Base-by-base conservation (phyloP, 2,329 filamentous ascomycete genomes). In the Trichoderma citrinoviride region DNA sequence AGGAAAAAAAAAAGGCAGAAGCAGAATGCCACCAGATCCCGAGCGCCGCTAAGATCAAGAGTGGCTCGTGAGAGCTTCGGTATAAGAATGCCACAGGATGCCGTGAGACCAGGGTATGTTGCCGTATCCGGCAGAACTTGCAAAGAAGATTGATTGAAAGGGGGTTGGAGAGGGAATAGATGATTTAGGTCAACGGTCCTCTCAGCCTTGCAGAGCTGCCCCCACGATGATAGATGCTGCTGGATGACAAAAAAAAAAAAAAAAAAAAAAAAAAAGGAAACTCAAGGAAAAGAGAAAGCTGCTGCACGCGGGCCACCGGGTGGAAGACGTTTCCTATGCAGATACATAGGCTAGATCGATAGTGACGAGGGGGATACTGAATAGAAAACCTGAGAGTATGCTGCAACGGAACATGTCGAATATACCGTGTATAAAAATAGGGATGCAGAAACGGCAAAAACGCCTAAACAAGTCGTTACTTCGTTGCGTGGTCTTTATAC, bases 21-120 rank as follows among this genome's bases (percentile, higher is more conserved):
- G n/a, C 8, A 43, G 17, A 58, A 66, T 64, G 15, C 40, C 49
- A 63, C 49, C 46, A 57, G 53, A 56, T 56, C 64, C 64, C 29
- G 15, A 52, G 65, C 61, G 65, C 61, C 65, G 50, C 65, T 57
- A 40, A 57, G 49, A 50, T 61, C 67, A 63, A 65, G 60, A 72
- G 67, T 68, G 63, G 70, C 72, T 74, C 72, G 72, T 70, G 72
- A 74, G 72, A 73, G 72, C 67, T 68, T 63, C 65, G 64, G 65
- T 73, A 70, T 70, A 64, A 46, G 49, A 41, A 66, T 66, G 61
- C 53, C 52, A 56, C 64, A 61, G 52, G 52, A 53, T 63, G 60
- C 54, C 23, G 47, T 49, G 61, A 41, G 21, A 19, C 47, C 41
- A 55, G 23, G 29, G 46, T 37, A 50, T 52, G 40, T 19, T 60